Percentiles rank a stretch among this genome's conserved stretches.
These are phyloP conservation scores for Ambrosiella cleistominuta DNA, from an alignment of 2,329 filamentous ascomycete genomes.

Conservation along the genomic window DNA sequence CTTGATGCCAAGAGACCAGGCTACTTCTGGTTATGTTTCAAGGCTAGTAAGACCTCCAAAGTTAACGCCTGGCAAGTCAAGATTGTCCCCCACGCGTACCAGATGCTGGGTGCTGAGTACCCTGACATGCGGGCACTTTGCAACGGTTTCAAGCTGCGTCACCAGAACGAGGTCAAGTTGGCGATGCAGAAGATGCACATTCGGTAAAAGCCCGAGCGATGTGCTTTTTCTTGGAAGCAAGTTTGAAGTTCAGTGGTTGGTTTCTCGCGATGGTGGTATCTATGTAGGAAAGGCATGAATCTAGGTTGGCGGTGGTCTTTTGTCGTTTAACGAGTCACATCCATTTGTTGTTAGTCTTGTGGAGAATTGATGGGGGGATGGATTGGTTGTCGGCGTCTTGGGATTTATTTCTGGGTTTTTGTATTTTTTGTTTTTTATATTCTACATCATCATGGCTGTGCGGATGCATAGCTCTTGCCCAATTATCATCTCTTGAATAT, in stretches of 20 bases:
- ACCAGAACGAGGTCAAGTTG: constrained; percentile 49
- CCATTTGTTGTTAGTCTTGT: too few relatives aligned
- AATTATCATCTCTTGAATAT: neutral
- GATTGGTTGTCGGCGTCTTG: neutral
- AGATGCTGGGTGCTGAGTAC: constrained; percentile 74
- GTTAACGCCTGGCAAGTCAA: constrained; percentile 73
- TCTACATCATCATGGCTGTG: neutral
- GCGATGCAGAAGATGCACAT: constrained; percentile 16
- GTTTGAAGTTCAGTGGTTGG: neutral
- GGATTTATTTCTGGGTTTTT: neutral
- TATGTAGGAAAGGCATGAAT: neutral
- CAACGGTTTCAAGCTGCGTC: constrained; percentile 89
- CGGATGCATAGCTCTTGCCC: neutral
- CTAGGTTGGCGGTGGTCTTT: neutral
- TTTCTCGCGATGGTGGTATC: neutral
- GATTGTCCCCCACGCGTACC: constrained; percentile 82
- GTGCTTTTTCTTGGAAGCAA: neutral
- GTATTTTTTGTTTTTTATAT: neutral
- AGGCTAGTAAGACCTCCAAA: constrained; percentile 58
- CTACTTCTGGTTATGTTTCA: constrained; percentile 94
- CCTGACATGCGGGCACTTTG: constrained; percentile 89
- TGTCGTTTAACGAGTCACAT: neutral
- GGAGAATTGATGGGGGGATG: neutral
- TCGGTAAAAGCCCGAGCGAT: neutral
- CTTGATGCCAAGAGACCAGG: constrained; percentile 81